These are phyloP conservation scores for Microbotryomycetes sp. DNA, from an alignment of 1,284 basidiomycete species.

Conservation along the genomic window DNA sequence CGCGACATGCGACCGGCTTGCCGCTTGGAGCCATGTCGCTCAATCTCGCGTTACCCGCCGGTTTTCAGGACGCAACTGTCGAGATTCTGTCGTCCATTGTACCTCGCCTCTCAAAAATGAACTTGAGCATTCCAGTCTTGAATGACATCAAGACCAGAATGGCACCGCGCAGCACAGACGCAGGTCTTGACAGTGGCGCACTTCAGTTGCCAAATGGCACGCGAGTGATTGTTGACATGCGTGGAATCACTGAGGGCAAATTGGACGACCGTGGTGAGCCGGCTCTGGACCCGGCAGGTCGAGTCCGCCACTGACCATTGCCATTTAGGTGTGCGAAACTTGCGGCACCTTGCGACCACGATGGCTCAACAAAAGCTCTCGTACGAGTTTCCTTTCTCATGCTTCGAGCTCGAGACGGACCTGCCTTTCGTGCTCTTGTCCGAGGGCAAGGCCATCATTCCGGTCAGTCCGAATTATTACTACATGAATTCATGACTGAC, in stretches of 20 bases:
- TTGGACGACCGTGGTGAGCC: conserved; percentile 30
- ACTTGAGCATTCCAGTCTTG: conserved; percentile 43
- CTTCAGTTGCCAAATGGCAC: conserved; percentile 64
- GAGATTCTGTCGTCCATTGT: conserved; percentile 45
- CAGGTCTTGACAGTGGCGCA: conserved; percentile 64
- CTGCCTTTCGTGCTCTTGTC: conserved; percentile 57
- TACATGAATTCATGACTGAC: too few species aligned
- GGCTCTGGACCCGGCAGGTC: too few species aligned
- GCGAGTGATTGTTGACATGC: conserved; percentile 53
- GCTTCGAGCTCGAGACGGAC: conserved; percentile 67
- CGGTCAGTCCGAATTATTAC: conserved; percentile 39
- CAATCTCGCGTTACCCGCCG: conserved; percentile 51
- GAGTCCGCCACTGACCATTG: neutral
- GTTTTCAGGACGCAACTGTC: conserved; percentile 48
- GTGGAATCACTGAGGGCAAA: conserved; percentile 29
- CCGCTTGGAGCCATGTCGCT: conserved; percentile 61
- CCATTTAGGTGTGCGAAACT: conserved; percentile 58
- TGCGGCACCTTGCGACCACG: conserved; percentile 60
- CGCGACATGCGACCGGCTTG: conserved; percentile 54
- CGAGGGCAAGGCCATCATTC: conserved; percentile 51
- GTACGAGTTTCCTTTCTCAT: conserved; percentile 71
- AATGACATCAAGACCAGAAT: conserved; percentile 47
- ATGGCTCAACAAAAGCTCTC: conserved; percentile 62
- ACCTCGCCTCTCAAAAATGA: conserved; percentile 53
- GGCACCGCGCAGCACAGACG: conserved; percentile 57